Conservation (phyloP, 2,329 filamentous ascomycete species). For the Cladosporium velox region DNA sequence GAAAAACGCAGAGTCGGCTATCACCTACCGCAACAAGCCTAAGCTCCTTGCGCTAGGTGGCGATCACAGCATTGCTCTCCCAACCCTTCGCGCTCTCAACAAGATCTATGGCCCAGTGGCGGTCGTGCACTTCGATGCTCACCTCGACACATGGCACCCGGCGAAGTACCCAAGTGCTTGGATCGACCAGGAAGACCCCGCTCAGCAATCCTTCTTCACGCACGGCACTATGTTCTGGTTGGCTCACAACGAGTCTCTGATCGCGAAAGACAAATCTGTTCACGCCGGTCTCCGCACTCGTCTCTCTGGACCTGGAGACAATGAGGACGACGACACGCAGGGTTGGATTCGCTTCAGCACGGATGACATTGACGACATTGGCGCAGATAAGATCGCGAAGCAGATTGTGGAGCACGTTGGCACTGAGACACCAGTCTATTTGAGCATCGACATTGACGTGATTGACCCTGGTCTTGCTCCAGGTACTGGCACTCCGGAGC, state of each 20-base stretch:
- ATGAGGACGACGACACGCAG: slow-evolving; percentile 68
- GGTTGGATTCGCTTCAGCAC: slow-evolving; percentile 79
- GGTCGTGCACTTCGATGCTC: slow-evolving; percentile 57
- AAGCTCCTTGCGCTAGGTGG: slow-evolving; percentile 53
- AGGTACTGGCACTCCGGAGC: slow-evolving; percentile 81
- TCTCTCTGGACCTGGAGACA: slow-evolving; percentile 68
- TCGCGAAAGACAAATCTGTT: slow-evolving; percentile 72
- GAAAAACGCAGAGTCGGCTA: slow-evolving; percentile 40
- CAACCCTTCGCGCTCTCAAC: slow-evolving; percentile 53
- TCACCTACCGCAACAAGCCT: slow-evolving; percentile 46
- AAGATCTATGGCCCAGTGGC: slow-evolving; percentile 48
- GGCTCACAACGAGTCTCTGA: slow-evolving; percentile 76
- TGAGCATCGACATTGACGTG: slow-evolving; percentile 80
- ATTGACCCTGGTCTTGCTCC: slow-evolving; percentile 73
- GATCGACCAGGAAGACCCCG: slow-evolving; percentile 54
- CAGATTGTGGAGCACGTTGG: slow-evolving; percentile 72
- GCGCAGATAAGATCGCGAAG: slow-evolving; percentile 68
- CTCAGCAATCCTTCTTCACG: slow-evolving; percentile 73
- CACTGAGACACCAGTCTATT: slow-evolving; percentile 74
- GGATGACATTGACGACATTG: slow-evolving; percentile 85
- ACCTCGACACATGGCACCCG: slow-evolving; percentile 85
- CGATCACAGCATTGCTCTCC: slow-evolving; percentile 54
- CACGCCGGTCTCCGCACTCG: slow-evolving; percentile 83
- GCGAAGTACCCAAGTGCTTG: slow-evolving; percentile 77
- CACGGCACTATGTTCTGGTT: slow-evolving; percentile 94